A percentile compares a stretch with the other conserved stretches of the same genome.
Evolutionary conservation across 495 filamentous ascomycete species (phyloP).

Genomic region (Pseudotulostoma volvatum): DNA sequence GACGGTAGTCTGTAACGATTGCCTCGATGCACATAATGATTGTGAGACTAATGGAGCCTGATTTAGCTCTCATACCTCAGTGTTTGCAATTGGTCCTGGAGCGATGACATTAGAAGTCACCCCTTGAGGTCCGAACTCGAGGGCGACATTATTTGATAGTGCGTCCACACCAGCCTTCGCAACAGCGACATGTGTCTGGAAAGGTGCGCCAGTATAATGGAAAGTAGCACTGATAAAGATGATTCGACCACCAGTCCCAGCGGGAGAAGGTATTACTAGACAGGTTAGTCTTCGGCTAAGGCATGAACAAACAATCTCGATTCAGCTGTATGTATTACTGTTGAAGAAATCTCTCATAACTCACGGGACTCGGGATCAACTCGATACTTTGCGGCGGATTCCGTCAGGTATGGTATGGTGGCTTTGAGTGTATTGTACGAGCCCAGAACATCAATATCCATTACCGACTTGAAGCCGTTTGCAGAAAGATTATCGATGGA

Average conservation of each 20-base stretch:
- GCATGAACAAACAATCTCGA: no score
- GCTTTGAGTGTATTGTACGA: slow-evolving; percentile 94
- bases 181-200: slow-evolving; percentile 73
- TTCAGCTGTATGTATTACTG: no score
- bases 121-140: slow-evolving; percentile 79
- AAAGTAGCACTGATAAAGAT: slow-evolving; percentile 79
- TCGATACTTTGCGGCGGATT: slow-evolving; percentile 47
- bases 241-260: slow-evolving; percentile 63
- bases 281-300: not conserved
- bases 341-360: no score
- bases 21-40: no score
- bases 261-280: slow-evolving; percentile 20
- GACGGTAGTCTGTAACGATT: slow-evolving; percentile 11
- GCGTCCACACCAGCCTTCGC: slow-evolving; percentile 89
- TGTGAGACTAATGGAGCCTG: no score
- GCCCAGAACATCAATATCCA: slow-evolving; percentile 89
- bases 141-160: slow-evolving; percentile 50
- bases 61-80: slow-evolving; percentile 31
- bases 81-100: slow-evolving; percentile 58
- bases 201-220: slow-evolving; percentile 69
- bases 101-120: slow-evolving; percentile 80
- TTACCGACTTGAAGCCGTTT: slow-evolving; percentile 89
- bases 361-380: slow-evolving; percentile 30
- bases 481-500: slow-evolving; percentile 63
- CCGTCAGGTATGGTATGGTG: slow-evolving; percentile 58